Base-by-base conservation (phyloP, 148 eudicot genomes). In the Rhododendron simsii region DNA sequence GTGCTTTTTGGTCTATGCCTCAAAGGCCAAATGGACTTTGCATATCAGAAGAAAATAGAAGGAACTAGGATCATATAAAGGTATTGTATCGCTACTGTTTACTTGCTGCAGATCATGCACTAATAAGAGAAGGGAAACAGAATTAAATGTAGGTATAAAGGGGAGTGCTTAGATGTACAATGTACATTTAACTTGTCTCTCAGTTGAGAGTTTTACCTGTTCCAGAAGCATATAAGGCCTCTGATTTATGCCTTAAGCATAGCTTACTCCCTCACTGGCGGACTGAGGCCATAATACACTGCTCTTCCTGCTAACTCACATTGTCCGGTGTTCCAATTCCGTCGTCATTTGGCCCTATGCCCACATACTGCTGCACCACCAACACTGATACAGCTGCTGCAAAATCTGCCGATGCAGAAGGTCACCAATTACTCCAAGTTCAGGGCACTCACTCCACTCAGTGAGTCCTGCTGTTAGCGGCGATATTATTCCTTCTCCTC, bases 311-410 rank as follows among this genome's bases (percentile, higher is more conserved):
- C 14, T 76, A 50, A 39, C 47, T 76, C 26, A 14, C n/a, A 39
- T 9, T 9, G 50, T 76, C 28, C 26, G 50, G 28, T 21, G 83
- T 82, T 37, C 39, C 86, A 11, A 41, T 28, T 33, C 67, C 85
- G 7, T 86, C 90, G 9, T 79, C 88, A 4, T 48, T 61, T 11
- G 26, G 48, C 13, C 74, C 88, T 51, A 76, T n/a, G 3, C 87
- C 88, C 30, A 80, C 63, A 86, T 90, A 92, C 55, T 92, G 95
- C 33, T 93, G 95, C 82, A 93, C 88, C 67, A 93, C 94, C 87
- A 93, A 33, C 26, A 92, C 93, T 6, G 91, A 89, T 12, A 87
- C 85, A 4, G 85, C 57, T 0, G 90, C 67, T 9, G 91, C 84
- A 23, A 87, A 89, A 78, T 91, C 92, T 1, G 89, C 30, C 1